Base-by-base conservation (phyloP, 306 rosid genomes). In the Inga oerstediana region DNA sequence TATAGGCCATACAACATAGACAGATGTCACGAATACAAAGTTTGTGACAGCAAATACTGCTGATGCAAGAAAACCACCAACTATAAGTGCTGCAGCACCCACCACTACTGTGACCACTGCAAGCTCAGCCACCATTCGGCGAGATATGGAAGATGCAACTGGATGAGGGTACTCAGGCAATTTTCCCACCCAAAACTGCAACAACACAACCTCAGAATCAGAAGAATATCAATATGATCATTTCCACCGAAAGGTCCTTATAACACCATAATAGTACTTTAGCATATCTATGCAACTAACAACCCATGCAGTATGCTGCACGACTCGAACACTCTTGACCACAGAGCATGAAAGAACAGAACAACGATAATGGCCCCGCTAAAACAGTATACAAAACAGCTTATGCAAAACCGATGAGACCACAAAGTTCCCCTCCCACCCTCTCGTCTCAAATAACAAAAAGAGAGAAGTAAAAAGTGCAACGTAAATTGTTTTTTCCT, bases 91-190 rank as follows among this genome's bases (percentile, higher is more conserved):
- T 61, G 97, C 99, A 27, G 84, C 79, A 56, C 88, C 94, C 89
- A 96, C 84, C 6, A 86, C 44, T 52, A 79, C 78, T 82, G 99
- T 90, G 84, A 92, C 88, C 78, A 83, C 71, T 58, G 85, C 93
- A 64, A 96, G 95, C 89, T 96, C 99, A 76, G 90, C 92, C 93
- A 91, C 82, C 88, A 96, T 84, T 96, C 97, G 94, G 87, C 99
- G 89, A 54, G 99, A 96, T 84, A 96, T 89, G 75, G 94, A 92
- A 85, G 95, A 88, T 15, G 98, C 97, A 83, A 89, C 94, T 0
- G 99, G 98, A 90, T 94, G 90, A 84, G 99, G 99, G 87, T 88
- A 90, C 59, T 87, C 90, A 3, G 95, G 91, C 81, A 86, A 51
- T 76, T 86, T 94, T 72, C 94, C 97, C 82, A 94, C 90, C 91